phyloP scores from a whole-genome alignment of 2,329 filamentous ascomycete species.

The Venturia nashicola region DNA sequence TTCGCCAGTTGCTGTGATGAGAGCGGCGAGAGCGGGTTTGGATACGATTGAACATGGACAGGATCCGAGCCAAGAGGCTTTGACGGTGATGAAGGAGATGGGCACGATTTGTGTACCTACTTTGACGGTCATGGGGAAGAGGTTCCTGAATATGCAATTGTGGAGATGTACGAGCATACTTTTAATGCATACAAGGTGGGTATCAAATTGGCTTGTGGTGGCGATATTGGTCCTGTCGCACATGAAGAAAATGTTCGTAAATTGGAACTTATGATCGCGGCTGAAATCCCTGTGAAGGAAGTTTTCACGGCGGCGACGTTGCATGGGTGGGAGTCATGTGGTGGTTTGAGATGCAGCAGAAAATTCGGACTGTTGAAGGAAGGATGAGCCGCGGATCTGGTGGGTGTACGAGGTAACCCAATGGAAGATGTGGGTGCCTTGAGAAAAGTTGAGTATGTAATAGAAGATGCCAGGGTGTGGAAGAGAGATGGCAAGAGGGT shows the following conservation, averaged over 20 bases:
- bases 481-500: not conserved
- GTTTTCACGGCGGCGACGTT: not conserved
- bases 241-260: too few relatives aligned
- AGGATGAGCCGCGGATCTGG: not conserved
- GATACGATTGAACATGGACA: conserved; percentile 20
- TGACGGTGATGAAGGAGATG: conserved; percentile 14
- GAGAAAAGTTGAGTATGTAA: not conserved
- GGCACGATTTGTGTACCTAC: not conserved
- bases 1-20: conserved; percentile 17
- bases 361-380: not conserved
- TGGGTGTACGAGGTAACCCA: not conserved
- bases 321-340: not conserved
- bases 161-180: conserved; percentile 12
- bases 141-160: not conserved
- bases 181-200: conserved; percentile 22
- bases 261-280: too few relatives aligned
- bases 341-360: not conserved
- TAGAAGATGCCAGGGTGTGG: not conserved
- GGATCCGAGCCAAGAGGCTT: conserved; percentile 20
- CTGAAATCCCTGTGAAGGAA: too few relatives aligned
- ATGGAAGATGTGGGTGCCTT: not conserved
- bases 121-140: not conserved
- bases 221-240: conserved; percentile 15
- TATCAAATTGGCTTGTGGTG: conserved; percentile 11
- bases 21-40: conserved; percentile 20